Evolutionary conservation across 371 early-diverging fungal species (phyloP).

Genomic region (Thermomucor indicae-seudaticae): DNA sequence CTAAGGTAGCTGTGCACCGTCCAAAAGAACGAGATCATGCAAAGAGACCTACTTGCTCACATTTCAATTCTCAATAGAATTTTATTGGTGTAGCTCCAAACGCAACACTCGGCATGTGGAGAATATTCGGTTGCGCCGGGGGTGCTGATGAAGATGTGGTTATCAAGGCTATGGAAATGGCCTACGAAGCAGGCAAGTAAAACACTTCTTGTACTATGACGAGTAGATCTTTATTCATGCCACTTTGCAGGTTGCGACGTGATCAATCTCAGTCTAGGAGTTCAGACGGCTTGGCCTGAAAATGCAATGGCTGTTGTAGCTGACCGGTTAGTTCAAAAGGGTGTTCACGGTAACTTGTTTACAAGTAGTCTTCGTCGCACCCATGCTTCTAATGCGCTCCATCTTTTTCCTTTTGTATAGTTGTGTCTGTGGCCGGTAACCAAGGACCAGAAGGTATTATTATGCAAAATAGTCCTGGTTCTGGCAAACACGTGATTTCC

Average conservation of each 20-base stretch:
- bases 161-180: slow-evolving; percentile 50
- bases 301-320: slow-evolving; percentile 35
- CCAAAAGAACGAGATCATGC: background rate
- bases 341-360: slow-evolving; percentile 16
- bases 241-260: slow-evolving; percentile 18
- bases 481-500: slow-evolving; percentile 41
- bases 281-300: slow-evolving; percentile 31
- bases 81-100: slow-evolving; percentile 56
- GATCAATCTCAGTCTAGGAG: slow-evolving; percentile 20
- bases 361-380: background rate
- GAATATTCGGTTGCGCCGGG: slow-evolving; percentile 60
- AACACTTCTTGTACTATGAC: slow-evolving; percentile 1
- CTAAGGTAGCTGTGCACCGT: slow-evolving; percentile 18
- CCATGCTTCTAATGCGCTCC: background rate
- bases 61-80: slow-evolving; percentile 4
- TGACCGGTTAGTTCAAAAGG: slow-evolving; percentile 18
- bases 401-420: slow-evolving; percentile 7
- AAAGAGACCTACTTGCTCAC: background rate
- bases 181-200: slow-evolving; percentile 36
- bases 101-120: slow-evolving; percentile 48
- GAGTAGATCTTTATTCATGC: background rate
- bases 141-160: slow-evolving; percentile 52
- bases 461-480: slow-evolving; percentile 41
- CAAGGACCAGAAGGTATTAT: slow-evolving; percentile 48
- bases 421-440: slow-evolving; percentile 60